phyloP scores from a whole-genome alignment of 345 rosid genomes.

The Salix suchowensis region DNA sequence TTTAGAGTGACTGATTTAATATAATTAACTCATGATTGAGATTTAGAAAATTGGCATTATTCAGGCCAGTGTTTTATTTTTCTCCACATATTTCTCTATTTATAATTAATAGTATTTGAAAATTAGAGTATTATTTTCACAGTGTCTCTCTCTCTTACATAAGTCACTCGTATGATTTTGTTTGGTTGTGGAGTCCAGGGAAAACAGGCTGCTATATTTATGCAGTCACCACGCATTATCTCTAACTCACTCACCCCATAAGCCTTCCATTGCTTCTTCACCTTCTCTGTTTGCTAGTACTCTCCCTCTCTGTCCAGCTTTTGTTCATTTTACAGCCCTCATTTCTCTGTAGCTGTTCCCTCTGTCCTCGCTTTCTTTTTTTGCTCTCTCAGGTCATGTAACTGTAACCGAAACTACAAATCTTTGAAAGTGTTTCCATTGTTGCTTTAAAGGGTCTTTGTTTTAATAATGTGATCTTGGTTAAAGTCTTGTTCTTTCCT shows the following conservation, averaged over 20 bases:
- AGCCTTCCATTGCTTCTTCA: slow-evolving; percentile 17
- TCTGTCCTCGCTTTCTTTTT: neutral
- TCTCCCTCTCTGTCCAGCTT: slow-evolving; percentile 1
- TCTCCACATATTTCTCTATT: neutral
- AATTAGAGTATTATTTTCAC: neutral
- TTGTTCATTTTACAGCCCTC: neutral
- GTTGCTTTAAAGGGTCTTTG: slow-evolving; percentile 10
- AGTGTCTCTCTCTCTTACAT: neutral
- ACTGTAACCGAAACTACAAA: neutral
- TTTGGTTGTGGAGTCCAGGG: neutral
- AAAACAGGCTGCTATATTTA: slow-evolving; percentile 9
- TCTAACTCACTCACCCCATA: slow-evolving; percentile 36
- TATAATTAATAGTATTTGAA: neutral
- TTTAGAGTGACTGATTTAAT: neutral
- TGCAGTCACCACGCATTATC: slow-evolving; percentile 38
- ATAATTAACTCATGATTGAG: neutral
- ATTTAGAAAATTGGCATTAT: neutral
- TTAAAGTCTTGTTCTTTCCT: slow-evolving; percentile 8
- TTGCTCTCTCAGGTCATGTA: slow-evolving; percentile 18
- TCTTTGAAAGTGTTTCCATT: neutral
- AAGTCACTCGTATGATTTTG: slow-evolving; percentile 10
- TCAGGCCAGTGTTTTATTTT: neutral
- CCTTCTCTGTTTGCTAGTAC: slow-evolving; percentile 15
- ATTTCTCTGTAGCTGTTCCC: slow-evolving; percentile 9
- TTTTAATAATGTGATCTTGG: slow-evolving; percentile 35